Evolutionary conservation across 805 yeast genomes (phyloP), one percentile per base, ranked within the genome.

Genomic region (Yamadazyma endophytica): DNA sequence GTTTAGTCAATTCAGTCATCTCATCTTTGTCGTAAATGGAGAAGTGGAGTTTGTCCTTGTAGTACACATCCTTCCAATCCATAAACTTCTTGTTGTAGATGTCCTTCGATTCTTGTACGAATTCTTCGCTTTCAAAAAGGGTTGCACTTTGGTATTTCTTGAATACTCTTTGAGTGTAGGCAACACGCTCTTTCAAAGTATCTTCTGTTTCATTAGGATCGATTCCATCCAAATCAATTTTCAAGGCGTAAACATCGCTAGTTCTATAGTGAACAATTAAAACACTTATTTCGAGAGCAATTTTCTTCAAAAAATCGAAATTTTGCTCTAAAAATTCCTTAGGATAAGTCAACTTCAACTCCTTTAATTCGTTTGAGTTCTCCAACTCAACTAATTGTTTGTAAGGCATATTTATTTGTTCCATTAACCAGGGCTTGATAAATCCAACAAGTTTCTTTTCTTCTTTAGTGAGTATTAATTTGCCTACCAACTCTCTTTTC

Each of bases 1-100:
- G 88, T 44, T 77, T 77, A 6, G 94, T 73, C 42, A 87, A 54
- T 7, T 75, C 79, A n/a, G 54, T 56, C 42, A 89, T 58, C 36
- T 74, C 57, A 1, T 75, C 82, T 15, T 70, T 73, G 42, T 82
- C 82, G 20, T 75, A 56, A 33, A 79, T 67, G 4, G 80, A 68
- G 40, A 86, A 86, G 2, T 75, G 77, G 39, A 92, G 66, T 52
- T 92, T 92, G n/a, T 76, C 75, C 39, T 75, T 72, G 57, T 92
- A 92, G 54, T 92, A 92, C n/a, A 69, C 56, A 49, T 82, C 80
- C 58, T 88, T 89, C 95, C 97, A 92, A 21, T 64, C 56, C 35
- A 75, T 69, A 49, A 89, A 89, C 52, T 86, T 84, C 21, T 71
- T 68, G 46, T 80, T 76, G 54, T 90, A 86, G 20, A 85, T 58